Evolutionary conservation across 2,329 filamentous ascomycete species (phyloP), one percentile per base, ranked within the genome.

Genomic region (Aspergillus terreus): DNA sequence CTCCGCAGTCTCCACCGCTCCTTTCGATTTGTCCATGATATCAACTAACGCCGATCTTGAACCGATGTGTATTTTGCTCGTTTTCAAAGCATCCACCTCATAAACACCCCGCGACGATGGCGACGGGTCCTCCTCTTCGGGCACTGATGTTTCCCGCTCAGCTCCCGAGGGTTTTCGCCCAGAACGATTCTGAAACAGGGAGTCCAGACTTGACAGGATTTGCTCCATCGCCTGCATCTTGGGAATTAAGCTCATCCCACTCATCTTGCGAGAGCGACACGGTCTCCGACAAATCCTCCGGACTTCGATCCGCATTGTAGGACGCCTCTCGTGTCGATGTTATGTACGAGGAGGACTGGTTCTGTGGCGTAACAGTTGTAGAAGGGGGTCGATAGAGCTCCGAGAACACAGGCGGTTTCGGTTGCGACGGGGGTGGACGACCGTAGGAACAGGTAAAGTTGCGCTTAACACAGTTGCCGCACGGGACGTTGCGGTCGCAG

Each of bases 21-120:
- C 54, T 49, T 70, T 68, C 23, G 81, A 70, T 25, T 78, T 75
- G 25, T 77, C 73, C 59, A 78, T 71, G 46, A 83, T 78, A 54
- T 83, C 76, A 9, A 81, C 79, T 14, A 82, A 74, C 1, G 82
- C 80, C 2, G 81, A 83, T 47, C 78, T 76, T 19, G 78, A 77
- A 7, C 81, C 81, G 25, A 83, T 69, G 64, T 84, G 81, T 19
- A 83, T 78, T 3, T 77, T 78, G 50, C 81, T 78, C 45, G 79
- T 78, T 49, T 76, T 63, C 54, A 67, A 44, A 17, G 58, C 57
- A 47, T 63, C 66, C n/a, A 63, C 53, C 7, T 60, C 64, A 48
- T 67, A 70, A 14, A 66, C 57, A 14, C 60, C 63, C 23, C 63
- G 58, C 23, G 62, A 62, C 36, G 51, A 54, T 25, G 52, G 56